Percentiles rank a stretch among this genome's conserved stretches.
Evolutionary conservation across 1,284 basidiomycete genomes (phyloP).

Genomic region (Neonothopanus nambi): DNA sequence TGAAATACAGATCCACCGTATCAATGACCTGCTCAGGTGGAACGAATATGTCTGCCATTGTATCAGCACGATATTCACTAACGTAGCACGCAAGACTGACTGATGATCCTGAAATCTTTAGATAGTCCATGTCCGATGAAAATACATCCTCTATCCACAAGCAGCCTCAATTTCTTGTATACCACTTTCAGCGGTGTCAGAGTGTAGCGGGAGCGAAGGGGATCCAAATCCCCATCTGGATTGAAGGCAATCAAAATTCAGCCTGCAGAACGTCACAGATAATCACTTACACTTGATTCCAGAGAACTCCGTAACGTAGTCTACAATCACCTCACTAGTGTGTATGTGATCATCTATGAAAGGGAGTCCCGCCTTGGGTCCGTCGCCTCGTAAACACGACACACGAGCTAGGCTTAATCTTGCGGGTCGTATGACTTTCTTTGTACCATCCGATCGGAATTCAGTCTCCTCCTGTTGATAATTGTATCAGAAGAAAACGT

Average conservation of each 20-base stretch:
- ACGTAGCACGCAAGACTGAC: constrained; percentile 47
- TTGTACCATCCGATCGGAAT: constrained; percentile 91
- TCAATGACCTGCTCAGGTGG: constrained; percentile 95
- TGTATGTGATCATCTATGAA: constrained; percentile 99
- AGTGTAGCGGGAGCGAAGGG: constrained; percentile 80
- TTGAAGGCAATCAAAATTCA: constrained; percentile 5
- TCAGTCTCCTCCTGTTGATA: constrained; percentile 84
- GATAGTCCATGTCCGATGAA: constrained; percentile 98
- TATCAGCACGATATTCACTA: constrained; percentile 10
- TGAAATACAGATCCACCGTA: constrained; percentile 93
- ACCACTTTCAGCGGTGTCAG: constrained; percentile 94
- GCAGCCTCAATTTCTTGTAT: constrained; percentile 94
- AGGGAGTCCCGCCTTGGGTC: constrained; percentile 75
- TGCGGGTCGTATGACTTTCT: constrained; percentile 89
- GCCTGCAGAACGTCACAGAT: not conserved
- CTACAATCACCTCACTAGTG: constrained; percentile 92
- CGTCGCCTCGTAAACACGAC: constrained; percentile 89
- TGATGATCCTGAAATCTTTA: constrained; percentile 99
- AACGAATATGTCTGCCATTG: constrained; percentile 82
- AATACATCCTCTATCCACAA: constrained; percentile 94
- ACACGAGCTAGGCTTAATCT: constrained; percentile 92
- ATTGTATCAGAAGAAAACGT: constrained; percentile 9
- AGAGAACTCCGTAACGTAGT: constrained; percentile 96
- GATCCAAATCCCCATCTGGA: constrained; percentile 90
- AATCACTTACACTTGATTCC: constrained; percentile 84